Evolutionary conservation across 257 asterid genomes (phyloP), one percentile per base, ranked within the genome.

Genomic region (Fraxinus cuspidata): DNA sequence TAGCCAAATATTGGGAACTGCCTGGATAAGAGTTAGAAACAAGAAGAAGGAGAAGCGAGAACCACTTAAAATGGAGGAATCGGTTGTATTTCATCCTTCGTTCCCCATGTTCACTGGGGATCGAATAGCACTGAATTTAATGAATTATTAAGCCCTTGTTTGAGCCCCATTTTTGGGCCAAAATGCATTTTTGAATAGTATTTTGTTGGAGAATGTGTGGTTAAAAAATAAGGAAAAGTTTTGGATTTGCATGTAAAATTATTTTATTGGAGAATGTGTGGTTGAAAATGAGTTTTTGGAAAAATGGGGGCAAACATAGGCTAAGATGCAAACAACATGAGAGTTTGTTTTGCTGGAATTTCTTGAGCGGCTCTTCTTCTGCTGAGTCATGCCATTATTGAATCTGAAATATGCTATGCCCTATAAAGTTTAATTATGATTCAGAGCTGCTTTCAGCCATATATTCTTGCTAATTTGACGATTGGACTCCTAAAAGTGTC

Each of bases 1-100:
- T 31, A 5, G 38, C 27, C 31, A 74, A 56, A 74, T 32, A 53
- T 51, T 74, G 63, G 72, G 64, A 74, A 60, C 78, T 75, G 40
- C 78, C 19, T 8, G 12, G 40, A 40, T 21, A 75, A 75, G 40
- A 75, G 42, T 63, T 51, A 32, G 77, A 28, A 73, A 64, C 38
- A 15, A 7, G 79, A 2, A 38, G 31, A 75, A 65, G 70, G 70
- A 37, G 72, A 74, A 74, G 40, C 49, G 12, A 49, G 58, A 77
- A 31, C 70, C n/a, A 49, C 64, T 60, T 64, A 75, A 60, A 60
- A 75, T 64, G 72, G 72, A 75, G 64, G 64, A 75, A 38, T 64
- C 10, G 18, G 27, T 64, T 75, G 29, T 9, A 25, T 72, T 28
- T 25, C 27, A 7, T 63, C 16, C 7, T 63, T 63, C 7, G 2